Base-by-base conservation (phyloP, 2,329 filamentous ascomycete genomes). In the Clarireedia sp. region DNA sequence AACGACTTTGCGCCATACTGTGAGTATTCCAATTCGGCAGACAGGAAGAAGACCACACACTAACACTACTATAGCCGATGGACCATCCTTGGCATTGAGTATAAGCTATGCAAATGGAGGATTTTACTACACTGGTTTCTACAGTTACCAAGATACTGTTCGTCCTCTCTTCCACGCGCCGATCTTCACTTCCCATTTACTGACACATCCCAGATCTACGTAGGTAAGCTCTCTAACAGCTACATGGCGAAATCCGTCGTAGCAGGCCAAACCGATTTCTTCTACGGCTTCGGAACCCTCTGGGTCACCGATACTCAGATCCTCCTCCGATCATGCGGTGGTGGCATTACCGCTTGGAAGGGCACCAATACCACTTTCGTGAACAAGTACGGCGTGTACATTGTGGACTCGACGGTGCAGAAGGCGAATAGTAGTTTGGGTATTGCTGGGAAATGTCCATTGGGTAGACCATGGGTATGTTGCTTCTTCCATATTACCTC, bases 341-440 rank as follows among this genome's bases (percentile, higher is more conserved):
- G 84, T 16, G 84, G 83, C 10, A 80, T 87, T 53, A 85, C 81
- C 0, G 83, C 84, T 0, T 87, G 83, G 84, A 87, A 87, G 63
- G 82, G 80, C 26, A 76, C 78, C 0, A 85, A 86, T 67, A 86
- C 82, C 0, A 85, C 82, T 0, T 85, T 82, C 51, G 66, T 68
- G 5, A 87, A 87, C 69, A 83, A 82, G 62, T 86, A 85, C 66
- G 83, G 84, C 8, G 78, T 82, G 0, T 87, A 87, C 66, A 77
- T 87, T 57, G 74, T 80, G 48, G 72, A 78, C 26, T 80, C 78
- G 0, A 69, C 70, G 2, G 73, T 85, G 3, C 67, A 73, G 0
- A 79, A 80, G 2, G 78, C 79, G 23, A 87, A 87, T 63, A 70
- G 76, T 17, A 71, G 73, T 12, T 48, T 59, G 3, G 53, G 21